A percentile compares a stretch with the other conserved stretches of the same genome.
These are phyloP conservation scores for Penicillium sclerotiorum DNA, from an alignment of 2,329 filamentous ascomycete genomes.

Conservation along the genomic window DNA sequence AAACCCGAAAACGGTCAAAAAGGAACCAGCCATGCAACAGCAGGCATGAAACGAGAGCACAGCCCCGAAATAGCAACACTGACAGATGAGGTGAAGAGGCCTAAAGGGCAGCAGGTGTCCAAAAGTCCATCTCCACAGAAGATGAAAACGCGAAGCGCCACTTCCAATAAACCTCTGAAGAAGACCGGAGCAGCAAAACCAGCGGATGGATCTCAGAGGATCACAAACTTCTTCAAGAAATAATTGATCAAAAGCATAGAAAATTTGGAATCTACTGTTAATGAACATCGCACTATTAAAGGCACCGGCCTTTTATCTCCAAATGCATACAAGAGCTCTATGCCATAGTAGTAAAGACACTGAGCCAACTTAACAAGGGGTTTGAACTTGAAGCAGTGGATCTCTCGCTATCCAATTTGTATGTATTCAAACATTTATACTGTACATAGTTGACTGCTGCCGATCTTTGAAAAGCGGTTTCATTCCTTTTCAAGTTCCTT, in stretches of 20 bases:
- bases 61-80: slow-evolving; percentile 32
- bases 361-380: too few relatives aligned
- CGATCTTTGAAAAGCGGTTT: not conserved
- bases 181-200: slow-evolving; percentile 44
- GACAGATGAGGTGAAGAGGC: slow-evolving; percentile 27
- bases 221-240: slow-evolving; percentile 53
- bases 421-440: not conserved
- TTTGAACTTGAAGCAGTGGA: too few relatives aligned
- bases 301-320: too few relatives aligned
- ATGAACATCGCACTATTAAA: too few relatives aligned
- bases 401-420: too few relatives aligned
- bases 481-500: slow-evolving; percentile 35
- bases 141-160: slow-evolving; percentile 59
- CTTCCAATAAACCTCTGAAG: slow-evolving; percentile 56
- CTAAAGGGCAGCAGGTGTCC: slow-evolving; percentile 21
- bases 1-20: slow-evolving; percentile 36
- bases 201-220: slow-evolving; percentile 55
- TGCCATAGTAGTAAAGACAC: too few relatives aligned
- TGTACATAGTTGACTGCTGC: too few relatives aligned
- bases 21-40: slow-evolving; percentile 51
- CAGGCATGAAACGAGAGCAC: slow-evolving; percentile 54
- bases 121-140: slow-evolving; percentile 42
- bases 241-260: slow-evolving; percentile 14
- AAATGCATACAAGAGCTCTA: too few relatives aligned
- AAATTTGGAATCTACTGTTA: too few relatives aligned